Percentiles rank a stretch among this genome's conserved stretches.
phyloP scores from a whole-genome alignment of 352 stramenopile genomes.

The Pythium biforme region DNA sequence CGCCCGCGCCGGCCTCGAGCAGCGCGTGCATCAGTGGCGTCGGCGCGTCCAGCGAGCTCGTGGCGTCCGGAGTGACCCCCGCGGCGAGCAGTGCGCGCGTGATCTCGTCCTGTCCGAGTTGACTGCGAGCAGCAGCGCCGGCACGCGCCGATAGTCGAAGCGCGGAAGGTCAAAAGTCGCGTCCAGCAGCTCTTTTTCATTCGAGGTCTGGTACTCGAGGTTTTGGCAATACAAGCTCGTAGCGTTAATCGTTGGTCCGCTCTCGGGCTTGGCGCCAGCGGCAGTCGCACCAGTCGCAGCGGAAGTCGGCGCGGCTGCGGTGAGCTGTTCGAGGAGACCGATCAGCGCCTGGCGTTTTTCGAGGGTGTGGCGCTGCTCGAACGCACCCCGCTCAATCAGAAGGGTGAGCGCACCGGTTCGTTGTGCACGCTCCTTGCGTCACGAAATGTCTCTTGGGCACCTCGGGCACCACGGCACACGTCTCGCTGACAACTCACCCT shows the following conservation, averaged over 20 bases:
- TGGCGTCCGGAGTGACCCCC: constrained; percentile 33
- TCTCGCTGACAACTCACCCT: constrained; percentile 37
- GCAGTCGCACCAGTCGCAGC: neutral
- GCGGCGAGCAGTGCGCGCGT: constrained; percentile 38
- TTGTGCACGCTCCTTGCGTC: constrained; percentile 16
- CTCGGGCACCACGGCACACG: constrained; percentile 25
- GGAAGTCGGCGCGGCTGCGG: neutral
- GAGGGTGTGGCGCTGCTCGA: constrained; percentile 11
- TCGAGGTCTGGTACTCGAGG: constrained; percentile 33
- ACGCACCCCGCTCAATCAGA: constrained; percentile 30
- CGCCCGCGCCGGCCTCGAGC: constrained; percentile 31
- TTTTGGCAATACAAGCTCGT: constrained; percentile 15
- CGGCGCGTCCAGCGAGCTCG: constrained; percentile 29
- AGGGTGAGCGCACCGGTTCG: constrained; percentile 29
- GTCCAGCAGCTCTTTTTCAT: constrained; percentile 51
- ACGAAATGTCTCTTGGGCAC: constrained; percentile 20
- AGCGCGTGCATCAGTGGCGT: constrained; percentile 55
- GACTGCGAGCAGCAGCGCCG: constrained; percentile 54
- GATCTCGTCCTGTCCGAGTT: constrained; percentile 37
- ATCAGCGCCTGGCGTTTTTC: constrained; percentile 17
- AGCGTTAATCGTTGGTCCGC: constrained; percentile 9
- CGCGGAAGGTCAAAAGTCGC: constrained; percentile 34
- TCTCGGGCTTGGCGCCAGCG: constrained; percentile 7
- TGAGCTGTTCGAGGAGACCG: constrained; percentile 19
- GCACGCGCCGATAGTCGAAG: constrained; percentile 52